These are phyloP conservation scores for Phytophthora constricta DNA, from an alignment of 352 stramenopile species.

Conservation along the genomic window DNA sequence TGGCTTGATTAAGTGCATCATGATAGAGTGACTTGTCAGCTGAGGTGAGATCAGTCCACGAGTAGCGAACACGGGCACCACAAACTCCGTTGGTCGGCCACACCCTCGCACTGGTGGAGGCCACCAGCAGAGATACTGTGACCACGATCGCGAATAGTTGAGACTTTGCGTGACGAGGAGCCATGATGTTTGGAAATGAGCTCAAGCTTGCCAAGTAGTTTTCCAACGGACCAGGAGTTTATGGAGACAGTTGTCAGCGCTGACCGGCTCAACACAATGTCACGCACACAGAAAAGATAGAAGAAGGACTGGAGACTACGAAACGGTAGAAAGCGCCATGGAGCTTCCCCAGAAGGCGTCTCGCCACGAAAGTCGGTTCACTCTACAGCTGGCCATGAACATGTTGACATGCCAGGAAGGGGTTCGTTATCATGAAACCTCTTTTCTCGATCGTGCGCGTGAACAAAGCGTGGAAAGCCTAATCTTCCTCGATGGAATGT, in stretches of 20 bases:
- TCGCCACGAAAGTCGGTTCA: conserved; percentile 16
- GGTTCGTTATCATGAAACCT: background rate
- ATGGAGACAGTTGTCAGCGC: conserved; percentile 1
- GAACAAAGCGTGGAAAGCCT: conserved; percentile 14
- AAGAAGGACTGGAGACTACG: conserved; percentile 22
- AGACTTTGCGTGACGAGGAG: conserved; percentile 19
- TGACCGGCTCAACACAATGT: conserved; percentile 13
- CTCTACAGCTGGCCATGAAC: conserved; percentile 4
- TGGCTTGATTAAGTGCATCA: conserved; percentile 62
- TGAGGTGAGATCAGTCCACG: conserved; percentile 49
- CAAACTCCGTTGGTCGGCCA: conserved; percentile 39
- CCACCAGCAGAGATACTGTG: conserved; percentile 25
- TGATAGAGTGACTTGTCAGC: conserved; percentile 70
- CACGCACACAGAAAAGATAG: conserved; percentile 29
- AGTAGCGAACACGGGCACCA: conserved; percentile 53
- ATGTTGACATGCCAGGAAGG: background rate
- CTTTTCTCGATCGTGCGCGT: background rate
- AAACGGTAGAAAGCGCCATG: conserved; percentile 17
- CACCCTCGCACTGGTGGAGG: conserved; percentile 14
- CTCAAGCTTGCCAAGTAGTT: background rate
- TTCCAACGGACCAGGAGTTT: conserved; percentile 2
- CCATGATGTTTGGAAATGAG: conserved; percentile 41
- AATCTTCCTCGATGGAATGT: conserved; percentile 22
- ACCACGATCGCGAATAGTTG: conserved; percentile 25
- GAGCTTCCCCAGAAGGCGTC: conserved; percentile 24